These are phyloP conservation scores for Phytophthora pini DNA, from an alignment of 352 stramenopile species.

Conservation along the genomic window DNA sequence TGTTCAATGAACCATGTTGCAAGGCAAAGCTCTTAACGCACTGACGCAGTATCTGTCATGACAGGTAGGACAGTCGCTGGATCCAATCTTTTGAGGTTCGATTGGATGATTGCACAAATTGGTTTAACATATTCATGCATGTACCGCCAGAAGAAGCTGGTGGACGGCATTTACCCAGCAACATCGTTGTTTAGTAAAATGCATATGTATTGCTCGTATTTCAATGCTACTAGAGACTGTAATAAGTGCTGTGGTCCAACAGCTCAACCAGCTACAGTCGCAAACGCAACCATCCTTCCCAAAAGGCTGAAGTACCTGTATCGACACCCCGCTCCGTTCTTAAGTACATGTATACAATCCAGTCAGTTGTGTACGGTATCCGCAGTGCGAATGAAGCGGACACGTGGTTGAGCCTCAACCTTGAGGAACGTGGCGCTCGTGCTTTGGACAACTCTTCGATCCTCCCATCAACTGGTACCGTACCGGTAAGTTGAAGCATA, in stretches of 20 bases:
- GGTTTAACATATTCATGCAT: conserved; percentile 3
- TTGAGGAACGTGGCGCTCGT: conserved; percentile 18
- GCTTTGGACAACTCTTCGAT: background rate
- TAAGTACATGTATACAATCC: too few relatives aligned
- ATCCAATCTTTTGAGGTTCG: too few relatives aligned
- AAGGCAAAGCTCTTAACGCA: background rate
- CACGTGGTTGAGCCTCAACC: background rate
- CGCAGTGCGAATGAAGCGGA: too few relatives aligned
- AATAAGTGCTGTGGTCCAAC: too few relatives aligned
- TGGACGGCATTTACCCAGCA: background rate
- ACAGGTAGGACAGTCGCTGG: too few relatives aligned
- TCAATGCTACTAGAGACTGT: too few relatives aligned
- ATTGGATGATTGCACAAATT: background rate
- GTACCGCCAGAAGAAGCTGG: background rate
- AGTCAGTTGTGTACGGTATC: too few relatives aligned
- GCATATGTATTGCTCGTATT: too few relatives aligned
- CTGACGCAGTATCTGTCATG: too few relatives aligned
- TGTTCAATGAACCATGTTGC: too few relatives aligned
- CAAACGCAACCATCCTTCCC: too few relatives aligned
- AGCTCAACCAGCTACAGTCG: too few relatives aligned
- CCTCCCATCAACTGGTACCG: conserved; percentile 17
- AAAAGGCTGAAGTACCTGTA: background rate
- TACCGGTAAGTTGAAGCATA: conserved; percentile 4
- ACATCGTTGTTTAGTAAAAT: background rate
- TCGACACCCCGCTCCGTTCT: background rate